A percentile compares a stretch with the other conserved stretches of the same genome.
Evolutionary conservation across 2,329 filamentous ascomycete genomes (phyloP).

Genomic region (Ophiosphaerella narmari): DNA sequence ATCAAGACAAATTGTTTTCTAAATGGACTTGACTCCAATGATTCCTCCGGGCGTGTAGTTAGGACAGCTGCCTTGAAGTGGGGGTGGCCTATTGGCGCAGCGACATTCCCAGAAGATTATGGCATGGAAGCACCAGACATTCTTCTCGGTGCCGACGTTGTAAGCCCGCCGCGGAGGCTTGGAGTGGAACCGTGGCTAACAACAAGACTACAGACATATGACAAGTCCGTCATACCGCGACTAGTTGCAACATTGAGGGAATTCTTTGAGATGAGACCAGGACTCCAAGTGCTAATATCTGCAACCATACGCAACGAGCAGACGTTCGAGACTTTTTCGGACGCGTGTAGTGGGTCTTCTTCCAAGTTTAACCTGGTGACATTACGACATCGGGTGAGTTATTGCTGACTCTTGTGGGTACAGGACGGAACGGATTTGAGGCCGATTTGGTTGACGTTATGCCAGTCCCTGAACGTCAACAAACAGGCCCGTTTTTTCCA

Average conservation of each 20-base stretch:
- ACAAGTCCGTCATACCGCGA: constrained; percentile 64
- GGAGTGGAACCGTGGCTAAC: constrained; percentile 15
- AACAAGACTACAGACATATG: constrained; percentile 64
- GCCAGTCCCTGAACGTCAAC: constrained; percentile 44
- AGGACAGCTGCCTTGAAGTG: constrained; percentile 64
- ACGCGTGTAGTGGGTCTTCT: constrained; percentile 59
- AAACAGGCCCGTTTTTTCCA: constrained; percentile 68
- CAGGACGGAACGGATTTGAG: constrained; percentile 44
- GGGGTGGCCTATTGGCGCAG: constrained; percentile 64
- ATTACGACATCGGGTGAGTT: constrained; percentile 27
- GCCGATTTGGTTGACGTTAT: constrained; percentile 39
- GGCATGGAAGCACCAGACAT: constrained; percentile 59
- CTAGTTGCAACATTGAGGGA: constrained; percentile 68
- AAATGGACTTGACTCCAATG: constrained; percentile 63
- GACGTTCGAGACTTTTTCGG: constrained; percentile 69
- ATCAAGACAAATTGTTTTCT: constrained; percentile 70
- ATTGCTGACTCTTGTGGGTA: constrained; percentile 45
- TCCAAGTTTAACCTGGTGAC: constrained; percentile 18
- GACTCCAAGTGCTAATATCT: constrained; percentile 66
- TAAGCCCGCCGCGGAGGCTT: constrained; percentile 39
- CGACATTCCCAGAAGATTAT: constrained; percentile 61
- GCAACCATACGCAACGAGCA: constrained; percentile 72
- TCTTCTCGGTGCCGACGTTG: constrained; percentile 75
- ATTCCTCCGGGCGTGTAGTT: constrained; percentile 39
- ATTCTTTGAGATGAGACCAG: constrained; percentile 62